Evolutionary conservation across 1,139 yeast species (phyloP).

Genomic region (Geotrichum reessii): DNA sequence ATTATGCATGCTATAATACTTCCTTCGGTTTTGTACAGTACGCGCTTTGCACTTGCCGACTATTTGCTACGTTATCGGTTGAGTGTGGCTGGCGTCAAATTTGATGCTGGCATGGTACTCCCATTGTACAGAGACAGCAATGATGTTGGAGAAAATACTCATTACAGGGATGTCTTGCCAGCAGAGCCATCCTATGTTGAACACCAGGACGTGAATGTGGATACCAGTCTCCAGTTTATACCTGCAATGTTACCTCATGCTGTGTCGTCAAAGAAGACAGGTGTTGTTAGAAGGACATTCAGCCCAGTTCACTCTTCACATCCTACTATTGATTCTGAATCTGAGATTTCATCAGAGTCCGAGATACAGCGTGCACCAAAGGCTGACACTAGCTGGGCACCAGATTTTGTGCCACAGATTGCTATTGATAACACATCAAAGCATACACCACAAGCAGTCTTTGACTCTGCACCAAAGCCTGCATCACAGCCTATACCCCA

Average conservation of each 20-base stretch:
- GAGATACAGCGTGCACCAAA: no score
- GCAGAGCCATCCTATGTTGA: neutral
- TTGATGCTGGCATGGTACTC: neutral
- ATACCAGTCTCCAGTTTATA: neutral
- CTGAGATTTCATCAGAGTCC: neutral
- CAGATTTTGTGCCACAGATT: no score
- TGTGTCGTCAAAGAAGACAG: neutral
- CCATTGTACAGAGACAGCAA: slow-evolving; percentile 1
- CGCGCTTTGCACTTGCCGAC: slow-evolving; percentile 13
- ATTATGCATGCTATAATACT: slow-evolving; percentile 9
- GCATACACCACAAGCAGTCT: no score
- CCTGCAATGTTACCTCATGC: neutral
- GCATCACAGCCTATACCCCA: no score
- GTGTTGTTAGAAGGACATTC: neutral
- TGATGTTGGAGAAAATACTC: neutral
- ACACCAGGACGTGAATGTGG: neutral
- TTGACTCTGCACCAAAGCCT: no score
- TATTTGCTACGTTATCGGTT: slow-evolving; percentile 13
- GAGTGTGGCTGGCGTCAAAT: neutral
- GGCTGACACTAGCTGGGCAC: no score
- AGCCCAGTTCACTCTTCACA: neutral
- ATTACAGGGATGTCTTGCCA: neutral
- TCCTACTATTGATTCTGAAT: neutral
- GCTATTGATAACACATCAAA: no score
- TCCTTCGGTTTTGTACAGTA: slow-evolving; percentile 15